phyloP scores from a whole-genome alignment of 228 moss, liverwort and hornwort species.

The Sphagnum fallax region DNA sequence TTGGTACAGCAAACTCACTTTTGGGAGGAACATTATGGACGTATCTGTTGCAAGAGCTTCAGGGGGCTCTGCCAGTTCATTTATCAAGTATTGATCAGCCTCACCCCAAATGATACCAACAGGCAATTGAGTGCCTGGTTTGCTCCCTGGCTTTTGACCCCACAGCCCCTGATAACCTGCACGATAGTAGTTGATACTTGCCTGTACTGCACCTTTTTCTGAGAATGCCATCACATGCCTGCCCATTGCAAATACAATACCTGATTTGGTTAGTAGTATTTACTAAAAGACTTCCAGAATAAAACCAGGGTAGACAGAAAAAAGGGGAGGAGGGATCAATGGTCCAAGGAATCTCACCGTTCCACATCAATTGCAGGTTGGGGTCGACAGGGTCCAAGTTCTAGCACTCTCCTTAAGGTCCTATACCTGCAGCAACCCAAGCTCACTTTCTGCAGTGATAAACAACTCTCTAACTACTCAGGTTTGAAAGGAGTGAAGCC shows the following conservation, averaged over 20 bases:
- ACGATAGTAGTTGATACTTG: slow-evolving; percentile 58
- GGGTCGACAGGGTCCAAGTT: slow-evolving; percentile 4
- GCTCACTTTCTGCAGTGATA: neutral
- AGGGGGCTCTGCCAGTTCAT: slow-evolving; percentile 45
- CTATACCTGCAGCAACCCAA: slow-evolving; percentile 23
- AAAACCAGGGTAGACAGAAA: neutral
- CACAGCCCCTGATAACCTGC: slow-evolving; percentile 50
- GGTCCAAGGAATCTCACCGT: slow-evolving; percentile 19
- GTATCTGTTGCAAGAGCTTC: slow-evolving; percentile 32
- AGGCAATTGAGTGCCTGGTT: slow-evolving; percentile 32
- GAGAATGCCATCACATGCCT: slow-evolving; percentile 56
- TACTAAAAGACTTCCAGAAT: neutral
- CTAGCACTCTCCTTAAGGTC: slow-evolving; percentile 15
- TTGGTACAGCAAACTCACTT: slow-evolving; percentile 15
- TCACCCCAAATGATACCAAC: slow-evolving; percentile 68
- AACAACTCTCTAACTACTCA: neutral
- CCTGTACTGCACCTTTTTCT: slow-evolving; percentile 28
- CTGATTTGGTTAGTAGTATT: too few species aligned
- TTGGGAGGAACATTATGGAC: slow-evolving; percentile 35
- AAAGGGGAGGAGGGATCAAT: neutral
- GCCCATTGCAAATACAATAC: slow-evolving; percentile 5
- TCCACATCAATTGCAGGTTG: slow-evolving; percentile 22
- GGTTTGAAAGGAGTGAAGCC: neutral
- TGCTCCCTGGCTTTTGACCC: slow-evolving; percentile 12
- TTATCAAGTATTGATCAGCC: slow-evolving; percentile 40